These are phyloP conservation scores for Xylaria arbuscula DNA, from an alignment of 2,329 filamentous ascomycete genomes.

Conservation along the genomic window DNA sequence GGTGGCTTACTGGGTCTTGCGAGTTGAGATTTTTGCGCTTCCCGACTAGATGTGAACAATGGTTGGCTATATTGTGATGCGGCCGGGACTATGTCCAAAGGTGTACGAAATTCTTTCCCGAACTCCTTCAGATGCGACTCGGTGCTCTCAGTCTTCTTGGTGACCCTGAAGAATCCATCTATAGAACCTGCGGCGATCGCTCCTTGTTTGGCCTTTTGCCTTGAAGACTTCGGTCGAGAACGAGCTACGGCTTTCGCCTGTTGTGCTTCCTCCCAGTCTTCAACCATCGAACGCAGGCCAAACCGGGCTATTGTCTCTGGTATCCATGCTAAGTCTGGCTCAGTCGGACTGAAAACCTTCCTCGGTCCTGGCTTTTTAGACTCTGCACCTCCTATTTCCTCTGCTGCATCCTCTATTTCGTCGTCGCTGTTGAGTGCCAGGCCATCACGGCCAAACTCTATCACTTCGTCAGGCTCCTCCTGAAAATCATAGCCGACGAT, in stretches of 20 bases:
- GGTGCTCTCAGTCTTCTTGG: constrained; percentile 55
- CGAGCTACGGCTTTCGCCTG: constrained; percentile 47
- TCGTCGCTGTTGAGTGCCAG: constrained; percentile 74
- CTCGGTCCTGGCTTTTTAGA: constrained; percentile 45
- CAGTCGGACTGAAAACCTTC: constrained; percentile 71
- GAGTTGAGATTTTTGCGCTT: constrained; percentile 34
- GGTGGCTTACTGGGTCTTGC: constrained; percentile 49
- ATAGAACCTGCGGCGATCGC: constrained; percentile 50
- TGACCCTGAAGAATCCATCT: constrained; percentile 56
- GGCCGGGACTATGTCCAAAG: constrained; percentile 15
- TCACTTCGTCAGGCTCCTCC: constrained; percentile 73
- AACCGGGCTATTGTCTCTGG: constrained; percentile 71
- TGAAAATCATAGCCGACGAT: constrained; percentile 83
- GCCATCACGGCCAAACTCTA: constrained; percentile 62
- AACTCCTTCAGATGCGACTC: constrained; percentile 19
- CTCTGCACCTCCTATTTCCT: constrained; percentile 43
- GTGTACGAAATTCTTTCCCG: constrained; percentile 22
- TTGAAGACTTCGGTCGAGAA: constrained; percentile 44
- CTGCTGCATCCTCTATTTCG: constrained; percentile 61
- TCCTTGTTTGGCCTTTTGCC: constrained; percentile 38
- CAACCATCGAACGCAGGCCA: constrained; percentile 72
- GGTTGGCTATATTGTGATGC: constrained; percentile 37
- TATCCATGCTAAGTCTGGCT: constrained; percentile 75
- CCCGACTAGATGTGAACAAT: constrained; percentile 24
- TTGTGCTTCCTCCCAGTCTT: constrained; percentile 68